Conservation (phyloP, 768 basidiomycete genomes). For the Gelatoporia subvermispora region DNA sequence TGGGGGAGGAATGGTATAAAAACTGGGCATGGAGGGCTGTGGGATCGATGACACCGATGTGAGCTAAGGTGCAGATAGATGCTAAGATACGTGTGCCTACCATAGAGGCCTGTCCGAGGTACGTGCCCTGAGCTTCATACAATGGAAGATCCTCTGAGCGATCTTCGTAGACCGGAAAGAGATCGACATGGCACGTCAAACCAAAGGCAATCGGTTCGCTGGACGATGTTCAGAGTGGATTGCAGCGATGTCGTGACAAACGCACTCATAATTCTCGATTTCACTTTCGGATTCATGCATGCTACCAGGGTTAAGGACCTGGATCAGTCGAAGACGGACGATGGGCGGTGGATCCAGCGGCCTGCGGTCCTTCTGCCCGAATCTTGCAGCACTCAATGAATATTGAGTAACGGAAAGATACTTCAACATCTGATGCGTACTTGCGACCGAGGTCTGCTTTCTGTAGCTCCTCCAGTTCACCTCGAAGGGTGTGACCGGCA, state of each 20-base stretch:
- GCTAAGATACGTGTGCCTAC: too few relatives aligned
- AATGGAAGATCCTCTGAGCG: too few relatives aligned
- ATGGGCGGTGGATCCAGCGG: too few relatives aligned
- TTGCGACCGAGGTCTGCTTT: slow-evolving; percentile 65
- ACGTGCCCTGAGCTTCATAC: too few relatives aligned
- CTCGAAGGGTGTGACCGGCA: slow-evolving; percentile 50
- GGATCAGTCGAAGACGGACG: slow-evolving; percentile 45
- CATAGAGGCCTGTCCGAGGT: too few relatives aligned
- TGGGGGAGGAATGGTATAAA: too few relatives aligned
- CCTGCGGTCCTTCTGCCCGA: slow-evolving; percentile 59
- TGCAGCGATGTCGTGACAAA: neutral
- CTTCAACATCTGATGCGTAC: slow-evolving; percentile 29
- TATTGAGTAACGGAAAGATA: neutral
- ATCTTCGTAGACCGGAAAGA: slow-evolving; percentile 50
- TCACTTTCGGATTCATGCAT: slow-evolving; percentile 38
- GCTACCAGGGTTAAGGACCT: slow-evolving; percentile 38
- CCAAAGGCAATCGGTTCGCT: slow-evolving; percentile 32
- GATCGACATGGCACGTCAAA: slow-evolving; percentile 70
- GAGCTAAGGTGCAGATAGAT: too few relatives aligned
- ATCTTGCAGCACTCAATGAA: slow-evolving; percentile 25
- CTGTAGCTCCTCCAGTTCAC: slow-evolving; percentile 53
- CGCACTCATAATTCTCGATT: slow-evolving; percentile 45
- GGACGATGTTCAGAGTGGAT: too few relatives aligned
- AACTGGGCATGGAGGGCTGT: too few relatives aligned
- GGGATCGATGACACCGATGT: too few relatives aligned